Evolutionary conservation across 495 filamentous ascomycete species (phyloP).

Genomic region (Bryoglossum gracile): DNA sequence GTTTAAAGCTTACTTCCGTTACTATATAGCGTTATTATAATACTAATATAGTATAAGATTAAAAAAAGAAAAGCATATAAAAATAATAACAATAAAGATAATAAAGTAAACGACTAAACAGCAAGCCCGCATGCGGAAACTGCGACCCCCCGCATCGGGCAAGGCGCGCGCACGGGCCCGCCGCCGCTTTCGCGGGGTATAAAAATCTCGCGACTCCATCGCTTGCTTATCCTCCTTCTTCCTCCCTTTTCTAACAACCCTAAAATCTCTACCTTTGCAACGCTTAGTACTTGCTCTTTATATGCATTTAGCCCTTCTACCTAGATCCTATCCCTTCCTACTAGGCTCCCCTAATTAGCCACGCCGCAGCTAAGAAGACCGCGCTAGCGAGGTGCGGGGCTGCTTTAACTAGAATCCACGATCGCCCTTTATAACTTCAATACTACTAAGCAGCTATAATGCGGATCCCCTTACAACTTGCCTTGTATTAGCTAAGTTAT

Average conservation of each 20-base stretch:
- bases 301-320: not conserved
- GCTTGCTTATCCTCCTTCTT: not conserved
- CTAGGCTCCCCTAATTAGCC: not conserved
- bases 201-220: too few relatives aligned
- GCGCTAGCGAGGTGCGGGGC: slow-evolving; percentile 17
- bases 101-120: slow-evolving; percentile 1
- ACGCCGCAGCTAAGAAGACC: slow-evolving; percentile 3
- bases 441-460: slow-evolving; percentile 18
- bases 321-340: not conserved
- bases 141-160: not conserved
- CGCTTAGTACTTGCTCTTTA: not conserved
- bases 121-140: slow-evolving; percentile 3
- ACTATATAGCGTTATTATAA: too few relatives aligned
- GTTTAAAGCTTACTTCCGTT: too few relatives aligned
- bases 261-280: not conserved
- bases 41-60: too few relatives aligned
- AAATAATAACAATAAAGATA: too few relatives aligned
- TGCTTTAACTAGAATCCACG: slow-evolving; percentile 19
- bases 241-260: not conserved
- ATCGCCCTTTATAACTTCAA: slow-evolving; percentile 10
- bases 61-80: too few relatives aligned
- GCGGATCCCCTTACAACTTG: slow-evolving; percentile 5
- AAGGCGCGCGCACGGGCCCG: slow-evolving; percentile 7
- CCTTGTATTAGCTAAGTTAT: slow-evolving; percentile 9
- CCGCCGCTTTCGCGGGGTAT: slow-evolving; percentile 11